These are phyloP conservation scores for Podaxis mareebaensis DNA, from an alignment of 768 basidiomycete genomes.

Conservation along the genomic window DNA sequence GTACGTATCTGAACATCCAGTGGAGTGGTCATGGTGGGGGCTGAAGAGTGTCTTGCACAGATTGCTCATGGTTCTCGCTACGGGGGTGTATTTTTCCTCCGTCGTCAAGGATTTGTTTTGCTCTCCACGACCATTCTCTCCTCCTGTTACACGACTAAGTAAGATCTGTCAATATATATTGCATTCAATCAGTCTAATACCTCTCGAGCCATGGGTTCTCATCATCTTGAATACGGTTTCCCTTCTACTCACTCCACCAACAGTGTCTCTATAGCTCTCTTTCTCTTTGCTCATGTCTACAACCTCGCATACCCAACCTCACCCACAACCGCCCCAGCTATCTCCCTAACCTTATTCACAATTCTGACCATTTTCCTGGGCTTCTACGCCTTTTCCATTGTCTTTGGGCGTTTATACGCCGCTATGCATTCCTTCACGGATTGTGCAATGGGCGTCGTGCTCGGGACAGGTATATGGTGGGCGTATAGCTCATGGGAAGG, in stretches of 20 bases:
- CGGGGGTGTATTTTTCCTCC: slow-evolving; percentile 86
- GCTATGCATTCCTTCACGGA: slow-evolving; percentile 90
- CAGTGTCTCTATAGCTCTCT: slow-evolving; percentile 84
- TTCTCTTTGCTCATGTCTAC: slow-evolving; percentile 63
- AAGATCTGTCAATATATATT: slow-evolving; percentile 25
- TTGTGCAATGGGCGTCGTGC: slow-evolving; percentile 57
- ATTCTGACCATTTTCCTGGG: slow-evolving; percentile 44
- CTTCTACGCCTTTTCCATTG: slow-evolving; percentile 68
- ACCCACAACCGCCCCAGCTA: slow-evolving; percentile 26
- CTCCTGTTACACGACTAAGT: slow-evolving; percentile 91
- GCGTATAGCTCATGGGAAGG: slow-evolving; percentile 46
- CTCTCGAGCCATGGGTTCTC: slow-evolving; percentile 64
- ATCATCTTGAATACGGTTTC: slow-evolving; percentile 92
- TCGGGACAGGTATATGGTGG: slow-evolving; percentile 76
- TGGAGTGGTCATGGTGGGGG: not conserved
- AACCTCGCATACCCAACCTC: slow-evolving; percentile 41
- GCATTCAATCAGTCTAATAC: slow-evolving; percentile 3
- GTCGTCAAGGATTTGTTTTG: slow-evolving; percentile 89
- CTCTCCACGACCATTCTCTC: slow-evolving; percentile 86
- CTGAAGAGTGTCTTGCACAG: slow-evolving; percentile 32
- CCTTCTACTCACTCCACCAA: slow-evolving; percentile 96
- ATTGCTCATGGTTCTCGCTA: slow-evolving; percentile 65
- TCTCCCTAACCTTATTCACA: slow-evolving; percentile 49
- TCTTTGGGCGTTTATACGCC: slow-evolving; percentile 80
- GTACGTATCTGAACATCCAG: slow-evolving; percentile 42